These are phyloP conservation scores for Erucastrum elatum DNA, from an alignment of 345 rosid species.

Conservation along the genomic window DNA sequence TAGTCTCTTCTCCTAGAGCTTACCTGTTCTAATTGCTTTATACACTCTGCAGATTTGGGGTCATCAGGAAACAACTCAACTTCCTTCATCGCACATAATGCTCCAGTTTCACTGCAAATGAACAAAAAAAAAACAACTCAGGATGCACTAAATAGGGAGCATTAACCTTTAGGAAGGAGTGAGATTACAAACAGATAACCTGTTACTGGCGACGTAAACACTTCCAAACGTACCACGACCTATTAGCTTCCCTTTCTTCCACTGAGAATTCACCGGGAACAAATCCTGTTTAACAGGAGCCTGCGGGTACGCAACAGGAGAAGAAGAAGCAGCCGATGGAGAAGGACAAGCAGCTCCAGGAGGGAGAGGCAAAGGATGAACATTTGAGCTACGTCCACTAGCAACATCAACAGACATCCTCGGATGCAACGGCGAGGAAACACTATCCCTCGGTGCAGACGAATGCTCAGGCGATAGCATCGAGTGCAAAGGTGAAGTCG, in stretches of 20 bases:
- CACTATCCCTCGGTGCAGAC: conserved; percentile 44
- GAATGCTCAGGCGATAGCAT: conserved; percentile 44
- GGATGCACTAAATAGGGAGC: not conserved
- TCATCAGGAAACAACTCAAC: conserved; percentile 90
- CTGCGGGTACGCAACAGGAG: conserved; percentile 36
- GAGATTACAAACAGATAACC: conserved; percentile 43
- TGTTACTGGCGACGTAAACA: conserved; percentile 87
- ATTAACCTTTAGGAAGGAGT: not conserved
- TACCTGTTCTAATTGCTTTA: conserved; percentile 91
- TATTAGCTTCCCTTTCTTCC: conserved; percentile 96
- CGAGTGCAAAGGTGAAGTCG: conserved; percentile 48
- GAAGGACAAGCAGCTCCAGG: conserved; percentile 65
- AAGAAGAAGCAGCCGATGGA: conserved; percentile 38
- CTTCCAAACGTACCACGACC: conserved; percentile 99
- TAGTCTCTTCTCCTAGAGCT: conserved; percentile 4
- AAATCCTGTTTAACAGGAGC: conserved; percentile 51
- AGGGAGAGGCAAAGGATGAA: conserved; percentile 91
- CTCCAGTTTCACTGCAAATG: conserved; percentile 79
- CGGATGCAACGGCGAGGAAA: conserved; percentile 54
- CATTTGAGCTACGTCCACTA: conserved; percentile 42
- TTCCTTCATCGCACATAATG: conserved; percentile 97
- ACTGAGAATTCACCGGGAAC: conserved; percentile 53
- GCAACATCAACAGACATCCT: conserved; percentile 47
- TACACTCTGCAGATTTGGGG: conserved; percentile 80
- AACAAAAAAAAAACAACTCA: conserved; percentile 21